A percentile compares a stretch with the other conserved stretches of the same genome.
Conservation (phyloP, 2,329 filamentous ascomycete species). For the Cladosporium sp. region DNA sequence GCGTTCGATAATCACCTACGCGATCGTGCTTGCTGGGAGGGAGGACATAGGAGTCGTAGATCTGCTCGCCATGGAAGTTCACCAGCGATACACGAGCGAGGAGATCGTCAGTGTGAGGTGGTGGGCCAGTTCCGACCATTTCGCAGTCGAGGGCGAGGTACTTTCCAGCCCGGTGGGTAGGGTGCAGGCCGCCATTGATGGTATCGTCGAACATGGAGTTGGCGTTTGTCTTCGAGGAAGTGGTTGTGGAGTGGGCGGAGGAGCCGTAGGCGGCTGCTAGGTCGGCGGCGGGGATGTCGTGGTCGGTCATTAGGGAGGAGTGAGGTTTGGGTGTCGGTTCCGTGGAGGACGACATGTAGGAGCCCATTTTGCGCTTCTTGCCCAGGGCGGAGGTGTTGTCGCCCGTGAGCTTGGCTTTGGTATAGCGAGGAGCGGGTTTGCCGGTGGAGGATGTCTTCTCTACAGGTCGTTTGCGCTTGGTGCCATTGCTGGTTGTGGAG, state of each 20-base stretch:
- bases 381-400: neutral
- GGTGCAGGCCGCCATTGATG: slow-evolving; percentile 41
- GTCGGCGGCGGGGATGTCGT: slow-evolving; percentile 53
- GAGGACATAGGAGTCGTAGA: slow-evolving; percentile 90
- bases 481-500: slow-evolving; percentile 26
- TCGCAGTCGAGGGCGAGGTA: slow-evolving; percentile 94
- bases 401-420: slow-evolving; percentile 19
- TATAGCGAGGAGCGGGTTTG: slow-evolving; percentile 12
- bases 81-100: slow-evolving; percentile 86
- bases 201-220: slow-evolving; percentile 43
- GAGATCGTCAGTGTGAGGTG: slow-evolving; percentile 62
- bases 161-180: slow-evolving; percentile 70
- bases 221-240: slow-evolving; percentile 46
- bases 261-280: slow-evolving; percentile 61
- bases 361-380: slow-evolving; percentile 51
- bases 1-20: slow-evolving; percentile 87
- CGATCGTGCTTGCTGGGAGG: slow-evolving; percentile 53
- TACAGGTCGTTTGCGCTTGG: slow-evolving; percentile 32
- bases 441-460: slow-evolving; percentile 13
- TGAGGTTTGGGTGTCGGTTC: slow-evolving; percentile 47
- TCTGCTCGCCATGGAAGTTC: slow-evolving; percentile 86
- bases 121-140: slow-evolving; percentile 83
- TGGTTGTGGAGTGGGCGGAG: slow-evolving; percentile 55
- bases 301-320: slow-evolving; percentile 36
- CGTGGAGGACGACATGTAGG: slow-evolving; percentile 25